Base-by-base conservation (phyloP, 495 filamentous ascomycete species). In the Aspergillus conjunctus region DNA sequence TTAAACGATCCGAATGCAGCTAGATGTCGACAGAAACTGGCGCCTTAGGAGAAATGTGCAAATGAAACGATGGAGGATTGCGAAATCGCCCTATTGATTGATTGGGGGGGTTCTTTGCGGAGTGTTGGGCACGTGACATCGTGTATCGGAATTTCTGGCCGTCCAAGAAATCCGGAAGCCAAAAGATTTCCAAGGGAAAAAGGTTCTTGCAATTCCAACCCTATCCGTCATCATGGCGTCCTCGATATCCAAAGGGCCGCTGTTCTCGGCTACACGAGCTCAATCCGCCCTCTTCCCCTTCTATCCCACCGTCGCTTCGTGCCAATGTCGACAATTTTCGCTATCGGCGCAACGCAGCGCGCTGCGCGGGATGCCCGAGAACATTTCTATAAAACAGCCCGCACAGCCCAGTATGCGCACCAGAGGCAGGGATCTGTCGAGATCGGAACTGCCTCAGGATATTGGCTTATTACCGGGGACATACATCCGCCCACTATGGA, bases 401-500 rank as follows among this genome's bases (percentile, higher is more conserved):
- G 59, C 75, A 20, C 72, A 80, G 51, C 73, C 66, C n/a, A 82
- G 79, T 64, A 64, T 80, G 65, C 75, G 66, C 52, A 66, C 77
- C 6, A 58, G 68, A 39, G 52, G 64, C 11, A 73, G 67, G 37
- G 66, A 72, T 14, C 51, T 72, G 20, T 44, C 61, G 11, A 57
- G 57, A 9, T 22, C 60, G 1, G 66, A 75, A 12, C 31, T 81
- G 22, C 77, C 76, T 6, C 74, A 79, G 57, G 85, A 87, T 69
- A 66, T 86, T 34, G 84, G 84, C 17, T 43, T 86, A 17, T 68
- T 87, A 49, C 70, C 71, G 34, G 79, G 83, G 64, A 88, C 86
- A 6, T 87, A 86, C 61, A 74, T 89, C 20, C 78, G 77, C 71
- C 86, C 85, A n/a, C 71, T 80, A 12, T 79, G 82, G 73, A 68